Evolutionary conservation across 768 basidiomycete species (phyloP).

Genomic region (Leucosporidium yakuticum): DNA sequence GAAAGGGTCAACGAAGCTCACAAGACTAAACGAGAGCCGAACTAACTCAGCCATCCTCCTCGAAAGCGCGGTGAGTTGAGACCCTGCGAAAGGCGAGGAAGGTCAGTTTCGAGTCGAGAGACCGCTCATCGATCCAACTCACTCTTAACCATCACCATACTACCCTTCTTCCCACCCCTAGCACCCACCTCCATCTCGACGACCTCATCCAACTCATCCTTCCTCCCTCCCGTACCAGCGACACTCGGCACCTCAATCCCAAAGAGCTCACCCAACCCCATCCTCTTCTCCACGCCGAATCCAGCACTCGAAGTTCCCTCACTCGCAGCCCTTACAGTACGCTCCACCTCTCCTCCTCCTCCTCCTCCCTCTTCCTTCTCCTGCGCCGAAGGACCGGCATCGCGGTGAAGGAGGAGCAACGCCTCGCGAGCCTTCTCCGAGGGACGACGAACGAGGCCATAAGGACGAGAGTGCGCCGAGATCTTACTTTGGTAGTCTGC

Average conservation of each 20-base stretch:
- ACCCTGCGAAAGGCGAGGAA: too few relatives aligned
- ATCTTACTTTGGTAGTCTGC: background rate
- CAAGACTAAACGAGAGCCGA: too few relatives aligned
- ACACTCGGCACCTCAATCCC: slow-evolving; percentile 15
- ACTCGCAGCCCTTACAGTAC: too few relatives aligned
- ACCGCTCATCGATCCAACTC: background rate
- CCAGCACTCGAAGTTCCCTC: background rate
- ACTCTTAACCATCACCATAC: slow-evolving; percentile 30
- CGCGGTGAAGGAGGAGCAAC: background rate
- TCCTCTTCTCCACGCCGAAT: background rate
- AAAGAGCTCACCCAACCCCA: slow-evolving; percentile 17
- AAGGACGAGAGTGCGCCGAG: background rate
- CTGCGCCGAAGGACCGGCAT: too few relatives aligned
- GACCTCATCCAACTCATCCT: background rate
- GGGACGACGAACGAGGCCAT: background rate
- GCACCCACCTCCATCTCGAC: slow-evolving; percentile 16
- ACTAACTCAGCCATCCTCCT: too few relatives aligned
- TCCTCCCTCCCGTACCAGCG: background rate
- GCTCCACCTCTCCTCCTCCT: background rate
- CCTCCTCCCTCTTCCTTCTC: background rate
- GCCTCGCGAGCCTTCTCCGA: background rate
- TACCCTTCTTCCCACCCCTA: slow-evolving; percentile 9
- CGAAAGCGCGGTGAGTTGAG: too few relatives aligned
- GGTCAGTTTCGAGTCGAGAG: too few relatives aligned
- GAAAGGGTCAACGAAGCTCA: too few relatives aligned